Evolutionary conservation across 148 eudicot species (phyloP).

Genomic region (Fagopyrum homotropicum): DNA sequence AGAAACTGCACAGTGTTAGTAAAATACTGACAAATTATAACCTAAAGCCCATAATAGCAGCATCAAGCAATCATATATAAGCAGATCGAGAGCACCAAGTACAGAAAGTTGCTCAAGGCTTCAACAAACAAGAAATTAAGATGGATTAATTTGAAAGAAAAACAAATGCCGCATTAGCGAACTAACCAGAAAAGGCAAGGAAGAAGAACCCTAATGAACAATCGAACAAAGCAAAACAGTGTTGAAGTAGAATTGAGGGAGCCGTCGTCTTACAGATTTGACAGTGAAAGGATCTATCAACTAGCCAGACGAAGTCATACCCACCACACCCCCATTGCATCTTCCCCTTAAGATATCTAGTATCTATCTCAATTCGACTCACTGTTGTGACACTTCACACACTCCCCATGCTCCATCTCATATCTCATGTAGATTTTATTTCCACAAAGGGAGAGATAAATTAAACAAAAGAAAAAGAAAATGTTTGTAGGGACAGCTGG

Average conservation of each 20-base stretch:
- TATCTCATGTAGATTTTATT: conserved; percentile 8
- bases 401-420: conserved; percentile 6
- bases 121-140: background rate
- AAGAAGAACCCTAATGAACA: conserved; percentile 11
- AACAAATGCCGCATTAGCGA: background rate
- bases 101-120: background rate
- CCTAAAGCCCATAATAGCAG: background rate
- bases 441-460: background rate
- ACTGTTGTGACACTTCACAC: conserved; percentile 4
- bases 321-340: background rate
- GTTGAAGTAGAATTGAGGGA: background rate
- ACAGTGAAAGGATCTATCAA: conserved; percentile 8
- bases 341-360: background rate
- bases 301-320: conserved; percentile 5
- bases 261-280: background rate
- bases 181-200: conserved; percentile 4
- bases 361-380: background rate
- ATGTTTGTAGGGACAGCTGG: conserved; percentile 10
- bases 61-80: background rate
- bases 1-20: background rate
- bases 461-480: no score
- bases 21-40: background rate
- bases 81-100: conserved; percentile 1
- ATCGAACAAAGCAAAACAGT: background rate
- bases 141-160: background rate